Percentiles rank a stretch among this genome's conserved stretches.
phyloP scores from a whole-genome alignment of 2,329 filamentous ascomycete species.

The Trichoderma breve region DNA sequence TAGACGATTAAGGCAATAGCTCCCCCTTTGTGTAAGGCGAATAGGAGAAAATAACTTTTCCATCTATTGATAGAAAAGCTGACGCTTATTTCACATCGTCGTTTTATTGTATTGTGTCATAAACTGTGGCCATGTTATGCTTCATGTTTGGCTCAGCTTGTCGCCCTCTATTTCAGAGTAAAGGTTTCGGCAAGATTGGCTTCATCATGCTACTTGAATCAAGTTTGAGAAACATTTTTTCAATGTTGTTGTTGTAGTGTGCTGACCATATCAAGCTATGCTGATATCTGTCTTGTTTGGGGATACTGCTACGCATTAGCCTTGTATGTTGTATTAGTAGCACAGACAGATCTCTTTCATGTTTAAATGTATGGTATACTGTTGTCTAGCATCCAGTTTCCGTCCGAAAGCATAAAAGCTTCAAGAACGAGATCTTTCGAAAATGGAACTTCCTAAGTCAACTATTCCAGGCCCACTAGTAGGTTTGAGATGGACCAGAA shows the following conservation, averaged over 20 bases:
- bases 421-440: background rate
- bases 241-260: background rate
- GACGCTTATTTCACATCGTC: background rate
- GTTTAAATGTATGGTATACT: background rate
- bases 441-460: background rate
- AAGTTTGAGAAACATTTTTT: background rate
- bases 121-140: background rate
- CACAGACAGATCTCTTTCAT: background rate
- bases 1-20: background rate
- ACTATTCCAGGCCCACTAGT: background rate
- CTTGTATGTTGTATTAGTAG: background rate
- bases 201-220: background rate
- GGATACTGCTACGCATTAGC: background rate
- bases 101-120: background rate
- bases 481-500: background rate
- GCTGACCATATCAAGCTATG: background rate
- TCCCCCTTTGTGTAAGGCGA: background rate
- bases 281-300: background rate
- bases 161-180: background rate
- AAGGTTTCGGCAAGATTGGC: background rate
- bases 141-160: background rate
- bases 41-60: background rate
- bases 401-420: background rate
- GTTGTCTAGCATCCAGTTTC: background rate
- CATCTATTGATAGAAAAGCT: background rate